Percentiles rank a stretch among this genome's conserved stretches.
These are phyloP conservation scores for Symbiodinium pilosum DNA, from an alignment of 73 alveolate species.

Conservation along the genomic window DNA sequence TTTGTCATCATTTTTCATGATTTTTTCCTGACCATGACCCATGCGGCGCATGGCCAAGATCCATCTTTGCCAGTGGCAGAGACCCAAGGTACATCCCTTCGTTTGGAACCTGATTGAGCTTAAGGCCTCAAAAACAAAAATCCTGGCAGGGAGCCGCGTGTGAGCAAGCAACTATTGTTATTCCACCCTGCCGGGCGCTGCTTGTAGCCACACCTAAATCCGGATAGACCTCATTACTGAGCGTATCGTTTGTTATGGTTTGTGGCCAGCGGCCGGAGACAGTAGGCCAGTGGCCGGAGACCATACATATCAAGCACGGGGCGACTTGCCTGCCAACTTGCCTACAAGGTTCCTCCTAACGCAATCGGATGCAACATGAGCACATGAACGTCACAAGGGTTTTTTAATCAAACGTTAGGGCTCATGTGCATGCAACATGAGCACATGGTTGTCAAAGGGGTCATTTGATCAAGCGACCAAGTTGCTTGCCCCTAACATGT, in stretches of 20 bases:
- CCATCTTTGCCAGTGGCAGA: background rate
- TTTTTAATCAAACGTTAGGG: no score
- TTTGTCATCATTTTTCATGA: background rate
- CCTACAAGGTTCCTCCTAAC: no score
- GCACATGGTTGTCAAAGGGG: no score
- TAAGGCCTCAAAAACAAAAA: no score
- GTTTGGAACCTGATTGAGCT: no score
- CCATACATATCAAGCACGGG: background rate
- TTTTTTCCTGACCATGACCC: background rate
- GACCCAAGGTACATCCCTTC: background rate
- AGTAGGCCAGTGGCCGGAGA: background rate
- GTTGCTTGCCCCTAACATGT: no score
- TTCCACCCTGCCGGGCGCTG: constrained; percentile 6
- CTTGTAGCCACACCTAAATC: background rate
- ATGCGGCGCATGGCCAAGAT: background rate
- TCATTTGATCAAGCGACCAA: no score
- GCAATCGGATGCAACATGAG: no score
- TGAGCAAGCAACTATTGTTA: background rate
- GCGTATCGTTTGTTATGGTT: background rate
- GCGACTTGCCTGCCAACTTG: no score
- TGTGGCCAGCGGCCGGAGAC: background rate
- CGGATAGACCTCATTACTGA: background rate
- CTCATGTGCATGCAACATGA: no score
- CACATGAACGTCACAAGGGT: no score
- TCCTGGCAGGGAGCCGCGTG: constrained; percentile 9